Evolutionary conservation across 371 early-diverging fungal genomes (phyloP), one percentile per base, ranked within the genome.

Genomic region (Catenaria anguillulae): DNA sequence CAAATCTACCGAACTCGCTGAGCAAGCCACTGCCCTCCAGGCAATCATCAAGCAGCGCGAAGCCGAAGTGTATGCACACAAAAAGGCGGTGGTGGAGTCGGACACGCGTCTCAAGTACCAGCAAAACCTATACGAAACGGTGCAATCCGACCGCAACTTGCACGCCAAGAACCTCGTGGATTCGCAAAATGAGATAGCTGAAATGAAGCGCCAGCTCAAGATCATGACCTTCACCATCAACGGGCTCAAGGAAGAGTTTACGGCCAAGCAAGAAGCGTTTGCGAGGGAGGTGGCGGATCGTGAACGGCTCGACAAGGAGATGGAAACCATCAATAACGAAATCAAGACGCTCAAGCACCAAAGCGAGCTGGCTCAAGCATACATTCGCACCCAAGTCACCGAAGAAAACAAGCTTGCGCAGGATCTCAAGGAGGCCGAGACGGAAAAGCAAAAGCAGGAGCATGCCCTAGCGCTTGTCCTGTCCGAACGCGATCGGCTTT

Each of bases 401-500:
- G 76, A 76, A 59, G 76, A 76, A 65, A 73, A 73, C 63, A 71
- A 77, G 67, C 72, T 79, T 15, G 60, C 74, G 24, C 71, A 71
- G 56, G 72, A 76, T 33, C 74, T 75, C 55, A 60, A 61, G 29
- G 73, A 74, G 55, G 74, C 75, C 5, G 80, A 79, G 60, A 68
- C 73, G 17, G 76, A 73, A 33, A 60, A 74, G 15, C 35, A 73
- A 21, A 65, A 70, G 10, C 76, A 74, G 64, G 75, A 75, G 62
- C 76, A 76, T 48, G 74, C 75, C 42, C 71, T 70, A 54, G 77
- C 73, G 19, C 55, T 67, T 15, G 65, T 78, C 21, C 71, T 78
- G 6, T 75, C 76, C 55, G 75, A 76, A 60, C 63, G 77, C 33
- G 74, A 74, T 55, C 56, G 68, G 26, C 65, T 73, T 26, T 64